Base-by-base conservation (phyloP, 2,329 filamentous ascomycete genomes). In the Endoconidiophora polonica region DNA sequence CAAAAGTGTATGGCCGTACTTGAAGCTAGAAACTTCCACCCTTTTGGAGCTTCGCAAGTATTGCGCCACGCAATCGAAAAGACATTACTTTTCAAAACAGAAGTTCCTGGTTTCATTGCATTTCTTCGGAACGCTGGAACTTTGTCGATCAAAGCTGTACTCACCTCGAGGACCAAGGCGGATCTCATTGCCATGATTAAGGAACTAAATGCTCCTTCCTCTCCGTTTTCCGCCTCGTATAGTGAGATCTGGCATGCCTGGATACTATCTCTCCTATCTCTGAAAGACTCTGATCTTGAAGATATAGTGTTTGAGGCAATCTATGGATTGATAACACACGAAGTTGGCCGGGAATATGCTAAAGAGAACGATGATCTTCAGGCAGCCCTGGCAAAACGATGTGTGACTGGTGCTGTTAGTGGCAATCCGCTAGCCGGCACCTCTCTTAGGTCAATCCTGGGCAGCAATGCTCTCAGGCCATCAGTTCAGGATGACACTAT, bases 101-200 rank as follows among this genome's bases (percentile, higher is more conserved):
- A 53, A 23, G n/a, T 52, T 4, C 37, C 45, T 7, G 26, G 42
- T 3, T 47, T 54, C 9, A 44, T 52, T 23, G 36, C 29, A 3
- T 53, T 54, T 29, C 38, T 56, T 12, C 26, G 39, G 7, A 46
- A 55, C 20, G 24, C 37, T 20, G 50, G 46, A 14, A 33, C 42
- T 22, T 29, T 52, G 18, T 29, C 46, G 3, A 44, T 64, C 63
- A 0, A 66, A 65, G 0, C 59, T 66, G 40, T 60, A 14, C 64
- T 88, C 2, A 63, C 72, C 2, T 87, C 85, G 0, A 76, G 83
- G 0, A 88, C 86, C 1, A 75, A 77, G 0, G 63, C 73, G 2
- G 73, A 80, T 46, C 62, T 94, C 0, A 66, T 87, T 5, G 74
- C 79, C 0, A 76, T 79, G 9, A 66, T 94, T 0, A 72, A 79